Conservation (phyloP, 305 asterid species). For the Solanum aculeatissimum region DNA sequence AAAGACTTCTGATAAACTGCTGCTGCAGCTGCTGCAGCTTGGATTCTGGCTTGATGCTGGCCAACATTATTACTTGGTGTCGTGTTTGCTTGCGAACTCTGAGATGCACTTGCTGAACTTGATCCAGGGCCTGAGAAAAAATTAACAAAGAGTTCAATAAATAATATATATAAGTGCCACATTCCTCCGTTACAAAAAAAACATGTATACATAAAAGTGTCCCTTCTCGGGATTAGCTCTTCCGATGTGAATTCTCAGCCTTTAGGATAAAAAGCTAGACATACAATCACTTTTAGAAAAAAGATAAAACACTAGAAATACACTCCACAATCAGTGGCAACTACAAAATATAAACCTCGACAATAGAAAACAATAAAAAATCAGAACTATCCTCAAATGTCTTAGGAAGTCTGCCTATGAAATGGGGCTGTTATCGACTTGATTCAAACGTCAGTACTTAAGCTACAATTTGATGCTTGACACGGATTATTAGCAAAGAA, state of each 20-base stretch:
- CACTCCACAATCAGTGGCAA: not conserved
- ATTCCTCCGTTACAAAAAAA: not conserved
- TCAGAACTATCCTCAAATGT: not conserved
- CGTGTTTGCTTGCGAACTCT: conserved; percentile 33
- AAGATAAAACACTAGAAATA: not conserved
- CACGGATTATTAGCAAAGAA: not conserved
- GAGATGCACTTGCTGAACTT: conserved; percentile 36
- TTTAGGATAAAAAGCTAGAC: not conserved
- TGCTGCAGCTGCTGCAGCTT: conserved; percentile 84
- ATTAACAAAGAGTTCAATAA: not conserved
- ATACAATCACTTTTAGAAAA: not conserved
- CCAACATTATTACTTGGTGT: conserved; percentile 26
- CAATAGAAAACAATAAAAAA: not conserved
- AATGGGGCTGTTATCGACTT: not conserved
- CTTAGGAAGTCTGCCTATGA: not conserved
- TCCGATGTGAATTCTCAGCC: not conserved
- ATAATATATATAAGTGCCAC: not conserved
- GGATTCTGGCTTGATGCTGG: conserved; percentile 70
- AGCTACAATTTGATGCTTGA: not conserved
- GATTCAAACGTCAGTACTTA: not conserved
- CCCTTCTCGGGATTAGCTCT: not conserved
- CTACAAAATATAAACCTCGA: not conserved
- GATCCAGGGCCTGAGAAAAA: conserved; percentile 21
- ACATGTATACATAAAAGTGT: not conserved
- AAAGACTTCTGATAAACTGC: conserved; percentile 71